Base-by-base conservation (phyloP, 1,139 yeast species). In the Blastobotrys malaysiensis region DNA sequence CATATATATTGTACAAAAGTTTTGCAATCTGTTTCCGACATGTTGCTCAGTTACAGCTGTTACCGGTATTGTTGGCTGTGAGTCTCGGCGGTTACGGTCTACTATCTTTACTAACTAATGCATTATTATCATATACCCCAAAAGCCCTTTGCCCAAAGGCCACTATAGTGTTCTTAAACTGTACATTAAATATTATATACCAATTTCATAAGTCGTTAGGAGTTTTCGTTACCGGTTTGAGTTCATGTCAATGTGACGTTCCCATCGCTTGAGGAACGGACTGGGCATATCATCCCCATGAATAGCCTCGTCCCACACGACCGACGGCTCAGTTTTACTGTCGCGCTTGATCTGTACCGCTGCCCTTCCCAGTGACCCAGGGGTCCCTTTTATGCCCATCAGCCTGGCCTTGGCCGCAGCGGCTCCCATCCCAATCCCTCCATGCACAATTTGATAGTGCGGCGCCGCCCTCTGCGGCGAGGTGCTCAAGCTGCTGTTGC, bases 191-290 rank as follows among this genome's bases (percentile, higher is more conserved):
- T 31, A 31, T 31, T 31, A 31, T 31, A 13, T 13, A 7, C 39
- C 39, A 31, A 31, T 31, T n/a, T 26, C 39, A 31, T 31, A 31
- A 31, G 39, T 31, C 39, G 16, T 31, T 31, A 26, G 36, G 36
- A 26, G 36, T 26, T 6, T 11, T 31, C 39, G 39, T 31, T 31
- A 31, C 39, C 39, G 39, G 39, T 31, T 31, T 13, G 39, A 31
- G 69, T 71, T 53, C 77, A 54, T 18, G 31, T 54, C 56, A 14
- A 54, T 47, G 20, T 54, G 45, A 14, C 54, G 31, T 77, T 61
- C 77, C 82, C 65, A 59, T 27, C 66, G 56, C 46, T 59, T 53
- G 44, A 65, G 48, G 50, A 65, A 65, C 18, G 69, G 69, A 26
- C 66, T 62, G 6, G 69, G 69, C 64, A 65, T 62, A 44, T 64